Evolutionary conservation across 805 yeast species (phyloP).

Genomic region (Starmera caribaea): DNA sequence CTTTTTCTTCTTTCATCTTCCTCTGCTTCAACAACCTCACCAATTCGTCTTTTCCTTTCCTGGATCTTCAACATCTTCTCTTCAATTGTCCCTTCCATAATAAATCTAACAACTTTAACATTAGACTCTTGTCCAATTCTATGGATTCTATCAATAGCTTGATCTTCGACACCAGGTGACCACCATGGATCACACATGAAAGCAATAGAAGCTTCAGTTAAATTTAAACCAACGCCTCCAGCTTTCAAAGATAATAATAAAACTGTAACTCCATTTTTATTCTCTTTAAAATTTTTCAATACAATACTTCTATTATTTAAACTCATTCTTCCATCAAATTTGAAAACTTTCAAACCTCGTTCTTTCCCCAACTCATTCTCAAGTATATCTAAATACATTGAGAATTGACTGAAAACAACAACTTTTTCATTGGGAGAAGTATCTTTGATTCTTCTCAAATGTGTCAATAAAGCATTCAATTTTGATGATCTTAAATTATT

Average conservation of each 20-base stretch:
- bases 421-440: constrained; percentile 60
- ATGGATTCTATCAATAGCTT: constrained; percentile 86
- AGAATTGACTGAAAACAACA: constrained; percentile 87
- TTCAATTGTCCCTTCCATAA: constrained; percentile 76
- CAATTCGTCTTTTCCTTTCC: constrained; percentile 70
- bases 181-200: constrained; percentile 97
- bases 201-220: constrained; percentile 78
- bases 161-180: constrained; percentile 88
- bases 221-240: constrained; percentile 88
- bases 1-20: constrained; percentile 66
- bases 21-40: constrained; percentile 69
- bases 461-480: constrained; percentile 55
- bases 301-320: constrained; percentile 56
- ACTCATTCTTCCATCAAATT: constrained; percentile 77
- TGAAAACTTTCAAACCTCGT: constrained; percentile 43
- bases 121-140: constrained; percentile 74
- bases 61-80: constrained; percentile 84
- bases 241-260: constrained; percentile 74
- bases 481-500: constrained; percentile 51
- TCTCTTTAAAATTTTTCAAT: constrained; percentile 41
- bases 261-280: constrained; percentile 30
- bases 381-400: constrained; percentile 69
- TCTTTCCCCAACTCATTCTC: constrained; percentile 45
- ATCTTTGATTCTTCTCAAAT: constrained; percentile 42
- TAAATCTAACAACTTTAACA: constrained; percentile 72